Conservation (phyloP, 129 eudicot species). For the Logfia minima region DNA sequence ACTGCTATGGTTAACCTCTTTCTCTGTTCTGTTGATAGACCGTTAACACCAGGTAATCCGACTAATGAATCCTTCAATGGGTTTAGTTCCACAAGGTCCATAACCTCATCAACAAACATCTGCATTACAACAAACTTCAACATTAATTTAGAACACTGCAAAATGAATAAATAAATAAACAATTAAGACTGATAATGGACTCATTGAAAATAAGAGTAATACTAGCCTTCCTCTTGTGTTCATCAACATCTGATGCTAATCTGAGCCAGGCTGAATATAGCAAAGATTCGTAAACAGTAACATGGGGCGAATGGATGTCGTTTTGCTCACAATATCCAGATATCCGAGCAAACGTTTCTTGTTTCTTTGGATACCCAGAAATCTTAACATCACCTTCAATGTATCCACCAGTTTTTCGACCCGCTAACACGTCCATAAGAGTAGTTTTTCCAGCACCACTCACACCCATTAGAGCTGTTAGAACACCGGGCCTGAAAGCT, state of each 20-base stretch:
- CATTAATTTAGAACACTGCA: not conserved
- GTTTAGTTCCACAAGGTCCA: conserved; percentile 73
- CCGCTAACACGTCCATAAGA: conserved; percentile 91
- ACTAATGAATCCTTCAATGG: conserved; percentile 56
- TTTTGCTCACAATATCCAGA: conserved; percentile 93
- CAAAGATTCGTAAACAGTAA: conserved; percentile 72
- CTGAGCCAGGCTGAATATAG: conserved; percentile 86
- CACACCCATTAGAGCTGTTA: conserved; percentile 93
- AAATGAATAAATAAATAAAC: too few relatives aligned
- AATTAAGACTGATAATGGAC: not conserved
- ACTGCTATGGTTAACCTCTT: conserved; percentile 77
- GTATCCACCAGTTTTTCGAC: conserved; percentile 88
- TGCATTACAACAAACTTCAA: conserved; percentile 22
- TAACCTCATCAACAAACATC: conserved; percentile 79
- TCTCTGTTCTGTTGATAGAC: conserved; percentile 79
- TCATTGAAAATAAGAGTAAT: not conserved
- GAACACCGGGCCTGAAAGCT: conserved; percentile 83
- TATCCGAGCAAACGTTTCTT: conserved; percentile 81
- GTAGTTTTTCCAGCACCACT: conserved; percentile 98
- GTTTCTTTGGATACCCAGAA: conserved; percentile 80
- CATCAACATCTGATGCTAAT: conserved; percentile 62
- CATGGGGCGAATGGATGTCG: conserved; percentile 89
- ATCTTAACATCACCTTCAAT: conserved; percentile 60
- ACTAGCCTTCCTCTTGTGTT: conserved; percentile 55
- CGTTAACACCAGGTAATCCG: conserved; percentile 81